A percentile compares a stretch with the other conserved stretches of the same genome.
Conservation (phyloP, 768 basidiomycete species). For the Ramaria sp. region DNA sequence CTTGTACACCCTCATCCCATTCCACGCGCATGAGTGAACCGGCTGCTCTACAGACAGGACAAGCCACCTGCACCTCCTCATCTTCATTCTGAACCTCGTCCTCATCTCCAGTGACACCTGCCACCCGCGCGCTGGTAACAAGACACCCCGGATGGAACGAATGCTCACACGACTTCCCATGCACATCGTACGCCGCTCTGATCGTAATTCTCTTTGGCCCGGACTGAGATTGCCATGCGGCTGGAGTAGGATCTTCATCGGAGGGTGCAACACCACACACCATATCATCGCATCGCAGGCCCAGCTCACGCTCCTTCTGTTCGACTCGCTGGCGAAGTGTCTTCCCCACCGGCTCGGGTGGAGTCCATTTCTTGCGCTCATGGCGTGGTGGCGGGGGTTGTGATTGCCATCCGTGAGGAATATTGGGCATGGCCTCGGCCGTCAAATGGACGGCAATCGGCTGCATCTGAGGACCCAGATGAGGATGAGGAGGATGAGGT, state of each 20-base stretch:
- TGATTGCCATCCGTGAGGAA: conserved; percentile 10
- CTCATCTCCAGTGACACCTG: conserved; percentile 41
- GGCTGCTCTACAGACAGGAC: conserved; percentile 58
- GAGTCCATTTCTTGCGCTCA: conserved; percentile 40
- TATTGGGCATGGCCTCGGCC: not conserved
- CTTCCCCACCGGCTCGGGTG: conserved; percentile 54
- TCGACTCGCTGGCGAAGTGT: conserved; percentile 69
- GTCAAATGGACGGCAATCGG: too few species aligned
- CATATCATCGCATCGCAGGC: conserved; percentile 59
- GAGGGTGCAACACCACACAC: conserved; percentile 68
- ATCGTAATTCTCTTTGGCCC: conserved; percentile 10
- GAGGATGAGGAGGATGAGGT: too few species aligned
- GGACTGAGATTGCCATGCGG: conserved; percentile 13
- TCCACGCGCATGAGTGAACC: conserved; percentile 49
- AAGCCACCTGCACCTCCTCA: conserved; percentile 40
- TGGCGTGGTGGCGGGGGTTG: conserved; percentile 16
- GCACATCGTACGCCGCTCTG: conserved; percentile 3
- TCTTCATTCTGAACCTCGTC: conserved; percentile 39
- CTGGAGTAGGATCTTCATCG: conserved; percentile 53
- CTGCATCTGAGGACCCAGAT: too few species aligned
- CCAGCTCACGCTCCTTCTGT: conserved; percentile 59
- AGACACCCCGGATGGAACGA: conserved; percentile 65
- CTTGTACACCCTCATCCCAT: conserved; percentile 42
- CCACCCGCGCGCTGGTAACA: conserved; percentile 54
- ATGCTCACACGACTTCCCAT: conserved; percentile 42